Conservation (phyloP, 768 basidiomycete species). For the Podaxis sp. region DNA sequence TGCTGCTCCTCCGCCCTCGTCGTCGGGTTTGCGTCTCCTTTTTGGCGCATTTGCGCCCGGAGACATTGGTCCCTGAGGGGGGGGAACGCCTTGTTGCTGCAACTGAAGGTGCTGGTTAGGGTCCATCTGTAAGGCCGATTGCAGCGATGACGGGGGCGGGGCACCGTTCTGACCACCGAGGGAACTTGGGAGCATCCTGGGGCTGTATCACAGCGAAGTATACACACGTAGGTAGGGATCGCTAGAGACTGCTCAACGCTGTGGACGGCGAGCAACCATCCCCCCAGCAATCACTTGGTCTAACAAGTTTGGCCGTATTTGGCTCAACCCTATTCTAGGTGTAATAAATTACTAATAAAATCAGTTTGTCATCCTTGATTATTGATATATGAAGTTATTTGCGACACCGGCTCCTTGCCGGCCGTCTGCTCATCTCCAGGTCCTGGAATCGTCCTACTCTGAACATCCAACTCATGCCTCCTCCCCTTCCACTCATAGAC, state of each 20-base stretch:
- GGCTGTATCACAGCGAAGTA: not conserved
- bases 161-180: conserved; percentile 28
- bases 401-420: not conserved
- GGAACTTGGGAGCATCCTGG: conserved; percentile 35
- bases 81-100: conserved; percentile 35
- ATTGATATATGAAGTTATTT: not conserved
- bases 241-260: conserved; percentile 29
- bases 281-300: conserved; percentile 18
- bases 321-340: conserved; percentile 28
- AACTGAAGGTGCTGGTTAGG: conserved; percentile 42
- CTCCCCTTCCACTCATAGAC: conserved; percentile 23
- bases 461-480: conserved; percentile 14
- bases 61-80: conserved; percentile 28
- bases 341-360: conserved; percentile 17
- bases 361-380: not conserved
- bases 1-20: conserved; percentile 53
- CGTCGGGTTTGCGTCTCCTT: conserved; percentile 59
- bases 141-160: conserved; percentile 47
- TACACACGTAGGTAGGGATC: conserved; percentile 14
- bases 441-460: conserved; percentile 3
- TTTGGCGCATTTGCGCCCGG: conserved; percentile 35
- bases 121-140: conserved; percentile 69
- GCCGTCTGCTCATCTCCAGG: not conserved
- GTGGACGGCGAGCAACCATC: conserved; percentile 25
- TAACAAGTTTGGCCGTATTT: conserved; percentile 31